Conservation (phyloP, 768 basidiomycete genomes). For the Lepiota venenata region DNA sequence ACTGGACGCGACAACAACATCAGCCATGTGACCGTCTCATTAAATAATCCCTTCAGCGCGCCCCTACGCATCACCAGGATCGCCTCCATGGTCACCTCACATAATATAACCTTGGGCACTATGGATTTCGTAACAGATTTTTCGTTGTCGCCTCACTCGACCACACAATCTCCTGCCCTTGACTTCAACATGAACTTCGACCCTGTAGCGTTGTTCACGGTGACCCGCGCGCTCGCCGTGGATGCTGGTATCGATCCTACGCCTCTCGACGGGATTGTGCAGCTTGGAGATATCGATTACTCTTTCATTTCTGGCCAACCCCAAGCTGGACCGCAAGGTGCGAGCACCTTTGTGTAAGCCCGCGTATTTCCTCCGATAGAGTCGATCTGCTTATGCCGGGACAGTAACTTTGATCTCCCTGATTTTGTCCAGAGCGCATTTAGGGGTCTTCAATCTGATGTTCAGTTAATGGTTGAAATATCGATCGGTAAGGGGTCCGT, state of each 20-base stretch:
- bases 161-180: conserved; percentile 54
- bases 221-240: conserved; percentile 64
- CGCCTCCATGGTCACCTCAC: conserved; percentile 55
- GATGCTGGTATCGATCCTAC: conserved; percentile 57
- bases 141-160: conserved; percentile 46
- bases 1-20: conserved; percentile 63
- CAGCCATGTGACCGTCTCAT: conserved; percentile 56
- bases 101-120: conserved; percentile 58
- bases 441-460: conserved; percentile 58
- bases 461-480: conserved; percentile 50
- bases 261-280: conserved; percentile 65
- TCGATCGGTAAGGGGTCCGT: conserved; percentile 44
- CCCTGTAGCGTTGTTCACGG: conserved; percentile 63
- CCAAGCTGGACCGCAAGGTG: conserved; percentile 30
- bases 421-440: conserved; percentile 65
- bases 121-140: conserved; percentile 55
- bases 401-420: conserved; percentile 60
- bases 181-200: conserved; percentile 66
- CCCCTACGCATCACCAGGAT: conserved; percentile 55
- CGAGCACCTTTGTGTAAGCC: conserved; percentile 51
- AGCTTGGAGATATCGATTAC: conserved; percentile 65
- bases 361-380: background rate
- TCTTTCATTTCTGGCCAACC: conserved; percentile 34
- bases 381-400: background rate
- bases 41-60: conserved; percentile 68